Evolutionary conservation across 495 filamentous ascomycete species (phyloP).

Genomic region (Glonium stellatum): DNA sequence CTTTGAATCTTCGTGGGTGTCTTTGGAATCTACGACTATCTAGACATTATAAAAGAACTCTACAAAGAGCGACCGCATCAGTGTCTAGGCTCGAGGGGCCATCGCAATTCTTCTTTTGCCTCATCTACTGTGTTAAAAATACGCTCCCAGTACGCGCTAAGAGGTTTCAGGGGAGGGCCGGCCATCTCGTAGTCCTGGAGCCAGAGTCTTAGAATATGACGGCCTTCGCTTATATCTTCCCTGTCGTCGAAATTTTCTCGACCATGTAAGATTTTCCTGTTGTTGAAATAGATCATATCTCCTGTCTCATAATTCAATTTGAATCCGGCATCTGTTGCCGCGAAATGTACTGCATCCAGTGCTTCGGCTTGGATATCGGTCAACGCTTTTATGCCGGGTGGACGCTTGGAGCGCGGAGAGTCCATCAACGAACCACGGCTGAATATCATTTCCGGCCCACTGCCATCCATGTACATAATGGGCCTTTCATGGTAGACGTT

Average conservation of each 20-base stretch:
- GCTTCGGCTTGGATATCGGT: neutral
- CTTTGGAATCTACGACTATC: no score
- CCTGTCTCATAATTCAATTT: neutral
- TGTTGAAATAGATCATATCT: slow-evolving; percentile 1
- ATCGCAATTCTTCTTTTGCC: no score
- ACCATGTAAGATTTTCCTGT: neutral
- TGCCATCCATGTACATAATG: neutral
- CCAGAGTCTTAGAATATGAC: no score
- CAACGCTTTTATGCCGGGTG: neutral
- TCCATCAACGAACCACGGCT: neutral
- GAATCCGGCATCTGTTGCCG: neutral
- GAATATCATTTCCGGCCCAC: neutral
- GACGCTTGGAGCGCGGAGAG: neutral
- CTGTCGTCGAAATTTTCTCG: neutral
- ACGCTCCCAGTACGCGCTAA: no score
- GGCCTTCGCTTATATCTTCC: no score
- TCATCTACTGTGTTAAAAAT: no score
- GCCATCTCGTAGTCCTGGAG: no score
- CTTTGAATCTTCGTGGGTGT: no score
- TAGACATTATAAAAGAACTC: no score
- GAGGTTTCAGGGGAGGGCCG: no score
- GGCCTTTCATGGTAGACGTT: neutral
- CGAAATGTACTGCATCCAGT: neutral
- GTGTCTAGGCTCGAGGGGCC: no score
- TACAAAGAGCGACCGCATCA: no score